Evolutionary conservation across 1,139 yeast genomes (phyloP), one percentile per base, ranked within the genome.

Genomic region (Debaryomyces nepalensis): DNA sequence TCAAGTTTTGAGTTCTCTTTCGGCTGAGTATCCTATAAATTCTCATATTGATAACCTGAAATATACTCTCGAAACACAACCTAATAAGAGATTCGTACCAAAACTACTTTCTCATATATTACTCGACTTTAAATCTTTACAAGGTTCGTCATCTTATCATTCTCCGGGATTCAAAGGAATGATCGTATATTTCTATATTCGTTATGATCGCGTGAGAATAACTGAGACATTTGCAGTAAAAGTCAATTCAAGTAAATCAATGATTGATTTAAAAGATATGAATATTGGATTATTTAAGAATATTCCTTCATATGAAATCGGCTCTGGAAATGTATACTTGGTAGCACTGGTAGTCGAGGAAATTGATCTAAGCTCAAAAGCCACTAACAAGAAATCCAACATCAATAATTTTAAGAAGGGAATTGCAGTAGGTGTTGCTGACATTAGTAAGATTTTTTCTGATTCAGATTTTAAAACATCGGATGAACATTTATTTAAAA

Each of bases 381-480:
- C 55, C 12, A 50, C 48, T 12, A 45, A 40, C 26, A 57, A 44
- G 26, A 57, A 46, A 23, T 64, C 57, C 26, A 63, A 58, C 26
- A 59, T 80, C n/a, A 63, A 64, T 39, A 58, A 73, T 43, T 78
- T 85, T 35, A 82, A 87, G 56, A 82, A 84, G 57, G 96, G 96
- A 45, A 80, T 89, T 12, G 95, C 95, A 32, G 91, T 91, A 3
- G 97, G 97, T 61, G 95, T 86, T 12, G 81, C 91, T 33, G 96
- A 89, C 64, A 83, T 89, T 42, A 81, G 95, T 6, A 77, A 96
- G 54, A 78, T 88, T 32, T 87, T 89, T 57, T 78, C 89, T 16
- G 80, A 79, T 49, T 79, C 77, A 45, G 88, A 87, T 31, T 75
- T 83, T 26, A 68, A 81, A 42, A 64, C 74, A 12, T 64, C 82